These are phyloP conservation scores for Sphagnurus paluster DNA, from an alignment of 1,284 basidiomycete species.

Conservation along the genomic window DNA sequence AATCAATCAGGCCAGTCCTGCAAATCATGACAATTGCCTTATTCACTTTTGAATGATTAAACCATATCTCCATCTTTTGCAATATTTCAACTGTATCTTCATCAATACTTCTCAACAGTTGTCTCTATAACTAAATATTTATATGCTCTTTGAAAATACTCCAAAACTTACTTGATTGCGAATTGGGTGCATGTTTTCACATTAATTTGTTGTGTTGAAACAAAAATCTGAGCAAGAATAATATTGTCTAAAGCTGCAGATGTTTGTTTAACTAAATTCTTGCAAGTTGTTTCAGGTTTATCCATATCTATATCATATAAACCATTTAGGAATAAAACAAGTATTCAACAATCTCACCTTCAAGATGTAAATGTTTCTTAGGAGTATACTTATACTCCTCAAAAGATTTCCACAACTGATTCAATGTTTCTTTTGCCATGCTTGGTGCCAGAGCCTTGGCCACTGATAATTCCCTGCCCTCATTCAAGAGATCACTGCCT, in stretches of 20 bases:
- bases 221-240: not conserved
- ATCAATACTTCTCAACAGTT: too few species aligned
- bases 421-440: slow-evolving; percentile 9
- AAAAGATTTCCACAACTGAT: slow-evolving; percentile 3
- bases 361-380: slow-evolving; percentile 8
- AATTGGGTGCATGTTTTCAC: not conserved
- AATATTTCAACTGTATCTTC: too few species aligned
- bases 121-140: too few species aligned
- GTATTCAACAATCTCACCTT: slow-evolving; percentile 3
- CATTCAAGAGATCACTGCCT: not conserved
- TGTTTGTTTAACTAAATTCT: slow-evolving; percentile 10
- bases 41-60: too few species aligned
- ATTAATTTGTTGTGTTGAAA: not conserved
- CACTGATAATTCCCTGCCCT: slow-evolving; percentile 4
- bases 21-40: too few species aligned
- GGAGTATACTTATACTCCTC: slow-evolving; percentile 12
- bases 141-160: too few species aligned
- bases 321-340: not conserved
- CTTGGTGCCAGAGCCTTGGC: slow-evolving; percentile 2
- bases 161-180: not conserved
- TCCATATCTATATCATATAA: slow-evolving; percentile 11
- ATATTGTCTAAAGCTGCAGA: slow-evolving; percentile 8
- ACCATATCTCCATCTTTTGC: too few species aligned
- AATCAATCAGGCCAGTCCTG: too few species aligned
- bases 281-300: slow-evolving; percentile 3